Evolutionary conservation across 2,329 filamentous ascomycete genomes (phyloP).

Genomic region (Pestalotiopsis sp.): DNA sequence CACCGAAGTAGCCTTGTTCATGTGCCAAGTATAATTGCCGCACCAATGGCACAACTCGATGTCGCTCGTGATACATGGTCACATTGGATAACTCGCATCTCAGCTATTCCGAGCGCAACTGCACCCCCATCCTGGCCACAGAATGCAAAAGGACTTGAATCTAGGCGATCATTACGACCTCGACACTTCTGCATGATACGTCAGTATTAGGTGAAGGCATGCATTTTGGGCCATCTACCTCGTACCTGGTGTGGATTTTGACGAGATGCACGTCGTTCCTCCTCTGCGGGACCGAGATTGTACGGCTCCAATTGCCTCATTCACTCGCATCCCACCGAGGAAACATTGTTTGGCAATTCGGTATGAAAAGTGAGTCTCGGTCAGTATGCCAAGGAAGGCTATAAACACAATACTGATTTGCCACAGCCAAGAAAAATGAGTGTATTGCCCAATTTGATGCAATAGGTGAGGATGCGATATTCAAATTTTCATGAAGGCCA

Average conservation of each 20-base stretch:
- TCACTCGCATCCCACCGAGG: background rate
- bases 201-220: no score
- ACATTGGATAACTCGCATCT: background rate
- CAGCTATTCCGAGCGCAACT: no score
- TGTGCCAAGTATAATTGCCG: background rate
- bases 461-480: background rate
- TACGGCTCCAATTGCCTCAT: background rate
- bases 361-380: background rate
- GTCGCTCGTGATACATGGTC: background rate
- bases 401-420: background rate
- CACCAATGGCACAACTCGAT: background rate
- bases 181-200: no score
- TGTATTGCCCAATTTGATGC: background rate
- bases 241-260: background rate
- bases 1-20: background rate
- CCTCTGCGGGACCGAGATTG: background rate
- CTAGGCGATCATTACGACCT: no score
- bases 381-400: background rate
- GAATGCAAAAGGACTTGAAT: no score
- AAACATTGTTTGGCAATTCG: no score
- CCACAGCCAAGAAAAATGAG: background rate
- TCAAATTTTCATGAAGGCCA: background rate
- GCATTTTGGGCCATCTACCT: background rate
- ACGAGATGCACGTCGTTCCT: background rate
- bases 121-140: no score